Percentiles rank a stretch among this genome's conserved stretches.
Evolutionary conservation across 495 filamentous ascomycete species (phyloP).

Genomic region (Penicillium malachiteum): DNA sequence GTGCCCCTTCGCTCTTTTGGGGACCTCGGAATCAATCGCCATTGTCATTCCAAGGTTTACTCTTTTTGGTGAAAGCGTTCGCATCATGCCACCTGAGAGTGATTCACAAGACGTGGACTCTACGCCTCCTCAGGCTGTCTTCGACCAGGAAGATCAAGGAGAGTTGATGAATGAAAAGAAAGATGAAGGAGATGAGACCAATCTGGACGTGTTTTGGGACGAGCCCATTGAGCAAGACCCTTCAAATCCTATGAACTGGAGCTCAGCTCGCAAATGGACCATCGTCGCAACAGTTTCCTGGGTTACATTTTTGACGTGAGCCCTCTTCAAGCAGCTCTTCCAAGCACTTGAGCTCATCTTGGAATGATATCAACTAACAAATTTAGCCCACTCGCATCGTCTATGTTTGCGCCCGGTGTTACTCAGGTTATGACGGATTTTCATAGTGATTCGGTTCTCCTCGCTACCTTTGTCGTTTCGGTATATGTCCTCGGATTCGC

Average conservation of each 20-base stretch:
- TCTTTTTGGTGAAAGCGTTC: neutral
- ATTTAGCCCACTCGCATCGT: constrained; percentile 81
- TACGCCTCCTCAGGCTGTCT: neutral
- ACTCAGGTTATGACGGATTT: constrained; percentile 70
- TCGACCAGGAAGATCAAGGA: neutral
- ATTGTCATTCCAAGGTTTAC: too few relatives aligned
- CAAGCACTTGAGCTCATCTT: neutral
- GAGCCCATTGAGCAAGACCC: constrained; percentile 41
- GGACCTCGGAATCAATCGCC: too few relatives aligned
- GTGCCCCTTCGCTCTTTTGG: neutral
- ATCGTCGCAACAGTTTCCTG: constrained; percentile 65
- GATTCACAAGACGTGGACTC: neutral
- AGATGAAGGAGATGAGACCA: neutral
- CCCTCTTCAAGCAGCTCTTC: constrained; percentile 1
- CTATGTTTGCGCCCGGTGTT: constrained; percentile 60
- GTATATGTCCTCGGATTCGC: constrained; percentile 69
- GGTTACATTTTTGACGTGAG: constrained; percentile 66
- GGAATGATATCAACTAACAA: constrained; percentile 11
- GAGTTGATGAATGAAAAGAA: neutral
- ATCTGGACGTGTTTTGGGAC: neutral
- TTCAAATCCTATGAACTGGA: constrained; percentile 78
- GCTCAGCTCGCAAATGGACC: constrained; percentile 61
- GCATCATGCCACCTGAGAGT: neutral
- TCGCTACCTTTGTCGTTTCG: constrained; percentile 74
- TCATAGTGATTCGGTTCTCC: constrained; percentile 46